These are phyloP conservation scores for Solanum sitiens DNA, from an alignment of 257 asterid species.

Conservation along the genomic window DNA sequence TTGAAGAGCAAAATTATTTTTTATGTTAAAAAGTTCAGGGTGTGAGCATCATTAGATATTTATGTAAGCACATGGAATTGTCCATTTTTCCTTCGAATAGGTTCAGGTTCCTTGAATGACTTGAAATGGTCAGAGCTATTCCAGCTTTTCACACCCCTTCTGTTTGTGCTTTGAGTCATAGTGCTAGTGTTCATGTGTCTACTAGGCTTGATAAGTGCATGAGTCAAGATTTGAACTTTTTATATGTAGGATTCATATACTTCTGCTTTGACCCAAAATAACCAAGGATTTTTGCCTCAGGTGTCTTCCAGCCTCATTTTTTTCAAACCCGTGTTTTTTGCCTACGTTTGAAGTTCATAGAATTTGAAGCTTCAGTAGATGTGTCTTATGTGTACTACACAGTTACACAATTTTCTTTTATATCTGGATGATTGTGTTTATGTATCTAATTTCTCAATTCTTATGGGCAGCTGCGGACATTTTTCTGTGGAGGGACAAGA, in stretches of 20 bases:
- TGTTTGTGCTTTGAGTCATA: neutral
- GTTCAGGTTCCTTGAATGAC: neutral
- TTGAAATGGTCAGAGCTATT: neutral
- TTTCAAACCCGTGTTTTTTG: neutral
- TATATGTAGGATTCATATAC: neutral
- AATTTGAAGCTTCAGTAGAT: neutral
- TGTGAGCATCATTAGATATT: neutral
- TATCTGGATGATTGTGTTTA: neutral
- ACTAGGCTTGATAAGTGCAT: neutral
- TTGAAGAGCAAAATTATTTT: neutral
- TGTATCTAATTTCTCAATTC: neutral
- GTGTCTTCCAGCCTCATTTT: neutral
- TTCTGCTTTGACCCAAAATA: neutral
- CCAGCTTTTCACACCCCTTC: neutral
- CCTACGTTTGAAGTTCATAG: neutral
- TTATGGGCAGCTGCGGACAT: conserved; percentile 70
- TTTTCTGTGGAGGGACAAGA: conserved; percentile 92
- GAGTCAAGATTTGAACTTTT: neutral
- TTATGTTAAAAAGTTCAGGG: neutral
- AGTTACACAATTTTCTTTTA: neutral
- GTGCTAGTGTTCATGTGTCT: neutral
- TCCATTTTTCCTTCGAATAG: neutral
- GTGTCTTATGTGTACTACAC: neutral
- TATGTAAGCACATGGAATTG: neutral
- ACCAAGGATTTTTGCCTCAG: neutral